Evolutionary conservation across 345 rosid species (phyloP).

Genomic region (Toxicodendron radicans): DNA sequence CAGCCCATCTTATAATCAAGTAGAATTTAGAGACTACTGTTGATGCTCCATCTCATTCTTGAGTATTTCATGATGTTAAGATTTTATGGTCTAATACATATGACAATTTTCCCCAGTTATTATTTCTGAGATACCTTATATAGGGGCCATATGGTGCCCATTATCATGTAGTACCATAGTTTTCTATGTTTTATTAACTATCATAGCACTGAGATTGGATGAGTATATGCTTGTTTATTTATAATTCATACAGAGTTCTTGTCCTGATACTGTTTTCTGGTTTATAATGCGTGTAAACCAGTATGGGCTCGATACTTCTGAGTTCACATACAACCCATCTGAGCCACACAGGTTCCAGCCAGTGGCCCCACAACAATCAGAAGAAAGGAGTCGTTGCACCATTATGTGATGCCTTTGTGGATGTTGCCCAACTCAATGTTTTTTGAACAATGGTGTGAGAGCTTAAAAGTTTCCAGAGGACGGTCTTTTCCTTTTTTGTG

Average conservation of each 20-base stretch:
- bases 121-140: neutral
- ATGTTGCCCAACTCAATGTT: neutral
- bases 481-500: conserved; percentile 30
- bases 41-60: neutral
- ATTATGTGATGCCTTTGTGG: conserved; percentile 52
- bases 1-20: neutral
- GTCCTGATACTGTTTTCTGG: conserved; percentile 16
- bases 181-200: too few species aligned
- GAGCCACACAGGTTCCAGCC: conserved; percentile 82
- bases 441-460: conserved; percentile 26
- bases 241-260: neutral
- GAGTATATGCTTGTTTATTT: neutral
- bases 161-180: neutral
- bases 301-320: conserved; percentile 95
- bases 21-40: neutral
- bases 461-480: conserved; percentile 27
- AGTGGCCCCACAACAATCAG: conserved; percentile 57
- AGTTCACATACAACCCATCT: conserved; percentile 88
- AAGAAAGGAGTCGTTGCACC: conserved; percentile 85
- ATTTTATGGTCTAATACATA: neutral
- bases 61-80: neutral
- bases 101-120: neutral
- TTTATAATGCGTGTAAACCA: conserved; percentile 34
- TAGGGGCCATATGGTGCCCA: neutral
- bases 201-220: neutral